Evolutionary conservation across 2,329 filamentous ascomycete species (phyloP).

Genomic region (Escovopsis sp.): DNA sequence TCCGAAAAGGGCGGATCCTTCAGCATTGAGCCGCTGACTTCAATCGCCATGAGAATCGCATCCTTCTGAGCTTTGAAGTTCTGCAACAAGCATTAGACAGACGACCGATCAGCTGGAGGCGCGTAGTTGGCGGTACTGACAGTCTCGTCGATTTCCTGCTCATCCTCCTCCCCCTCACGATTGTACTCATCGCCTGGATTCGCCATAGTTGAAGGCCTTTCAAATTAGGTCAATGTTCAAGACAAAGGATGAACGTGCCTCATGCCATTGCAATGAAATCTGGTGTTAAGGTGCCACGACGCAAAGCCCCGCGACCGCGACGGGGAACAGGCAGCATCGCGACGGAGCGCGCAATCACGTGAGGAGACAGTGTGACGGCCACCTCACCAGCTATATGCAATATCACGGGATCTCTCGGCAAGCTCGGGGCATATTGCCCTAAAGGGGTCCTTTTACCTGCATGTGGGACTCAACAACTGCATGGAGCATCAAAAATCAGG

Average conservation of each 20-base stretch:
- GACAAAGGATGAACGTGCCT: constrained; percentile 1
- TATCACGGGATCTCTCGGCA: no score
- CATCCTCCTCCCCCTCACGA: constrained; percentile 41
- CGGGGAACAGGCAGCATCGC: constrained; percentile 9
- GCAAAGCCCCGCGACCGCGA: constrained; percentile 20
- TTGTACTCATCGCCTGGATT: constrained; percentile 27
- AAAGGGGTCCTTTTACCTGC: background rate
- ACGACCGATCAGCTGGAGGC: background rate
- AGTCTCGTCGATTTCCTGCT: constrained; percentile 44
- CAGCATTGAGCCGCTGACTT: constrained; percentile 83
- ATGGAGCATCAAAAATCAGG: no score
- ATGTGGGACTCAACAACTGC: no score
- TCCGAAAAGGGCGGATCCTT: constrained; percentile 45
- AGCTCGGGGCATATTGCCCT: background rate
- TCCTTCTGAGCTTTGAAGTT: constrained; percentile 88
- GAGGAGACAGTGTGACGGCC: background rate
- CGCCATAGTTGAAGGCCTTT: constrained; percentile 13
- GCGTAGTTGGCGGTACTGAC: constrained; percentile 24
- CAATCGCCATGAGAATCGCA: constrained; percentile 94
- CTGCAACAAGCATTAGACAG: constrained; percentile 25
- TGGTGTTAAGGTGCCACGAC: constrained; percentile 4
- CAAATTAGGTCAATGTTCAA: background rate
- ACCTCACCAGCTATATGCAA: no score
- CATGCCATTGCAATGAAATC: constrained; percentile 11
- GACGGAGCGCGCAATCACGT: constrained; percentile 19